These are phyloP conservation scores for Candida hispaniensis DNA, from an alignment of 805 yeast genomes.

Conservation along the genomic window DNA sequence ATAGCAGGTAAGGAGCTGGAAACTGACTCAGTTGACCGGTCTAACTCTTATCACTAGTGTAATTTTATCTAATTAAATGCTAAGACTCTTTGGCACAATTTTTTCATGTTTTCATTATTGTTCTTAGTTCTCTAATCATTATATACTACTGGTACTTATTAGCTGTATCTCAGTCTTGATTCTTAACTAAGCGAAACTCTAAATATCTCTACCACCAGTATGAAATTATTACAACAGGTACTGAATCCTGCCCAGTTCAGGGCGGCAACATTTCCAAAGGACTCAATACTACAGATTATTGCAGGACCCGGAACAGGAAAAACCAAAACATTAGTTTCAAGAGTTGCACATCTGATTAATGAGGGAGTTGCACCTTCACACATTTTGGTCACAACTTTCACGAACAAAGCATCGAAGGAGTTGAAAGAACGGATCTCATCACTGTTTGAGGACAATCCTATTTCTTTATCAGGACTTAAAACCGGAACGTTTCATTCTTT, in stretches of 20 bases:
- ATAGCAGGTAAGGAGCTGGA: constrained; percentile 12
- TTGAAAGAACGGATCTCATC: constrained; percentile 55
- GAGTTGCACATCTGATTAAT: constrained; percentile 59
- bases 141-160: constrained; percentile 1
- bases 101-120: constrained; percentile 2
- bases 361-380: constrained; percentile 46
- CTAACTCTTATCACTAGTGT: too few relatives aligned
- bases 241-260: constrained; percentile 35
- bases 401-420: constrained; percentile 85
- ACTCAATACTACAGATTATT: constrained; percentile 39
- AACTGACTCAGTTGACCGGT: constrained; percentile 7
- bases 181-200: background rate
- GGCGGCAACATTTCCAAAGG: constrained; percentile 37
- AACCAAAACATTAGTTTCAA: constrained; percentile 68
- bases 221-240: constrained; percentile 7
- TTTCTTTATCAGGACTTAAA: constrained; percentile 36
- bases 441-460: constrained; percentile 23
- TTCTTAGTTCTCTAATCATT: constrained; percentile 1
- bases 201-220: too few relatives aligned
- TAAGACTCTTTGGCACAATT: too few relatives aligned
- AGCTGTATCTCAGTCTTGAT: constrained; percentile 1
- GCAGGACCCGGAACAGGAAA: constrained; percentile 71
- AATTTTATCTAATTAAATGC: constrained; percentile 9
- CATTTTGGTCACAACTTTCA: constrained; percentile 81
- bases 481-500: constrained; percentile 90